Evolutionary conservation across 306 rosid genomes (phyloP).

Genomic region (Notholithocarpus densiflorus): DNA sequence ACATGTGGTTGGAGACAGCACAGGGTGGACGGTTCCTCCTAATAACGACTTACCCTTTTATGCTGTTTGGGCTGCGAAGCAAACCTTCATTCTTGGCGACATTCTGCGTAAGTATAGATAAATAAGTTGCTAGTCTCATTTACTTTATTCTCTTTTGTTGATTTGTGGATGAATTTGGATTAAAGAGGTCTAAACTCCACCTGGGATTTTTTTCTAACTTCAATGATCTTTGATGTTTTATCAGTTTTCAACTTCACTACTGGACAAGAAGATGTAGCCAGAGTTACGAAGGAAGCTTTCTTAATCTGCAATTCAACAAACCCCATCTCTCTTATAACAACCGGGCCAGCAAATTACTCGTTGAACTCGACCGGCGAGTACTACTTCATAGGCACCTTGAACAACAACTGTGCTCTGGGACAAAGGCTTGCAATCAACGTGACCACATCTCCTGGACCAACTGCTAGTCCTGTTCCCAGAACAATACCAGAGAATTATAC

Average conservation of each 20-base stretch:
- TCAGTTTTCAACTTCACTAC: constrained; percentile 56
- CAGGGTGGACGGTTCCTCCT: constrained; percentile 49
- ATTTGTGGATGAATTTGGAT: background rate
- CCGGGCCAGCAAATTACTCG: constrained; percentile 48
- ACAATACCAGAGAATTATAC: constrained; percentile 27
- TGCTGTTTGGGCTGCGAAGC: constrained; percentile 27
- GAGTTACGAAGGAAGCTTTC: constrained; percentile 49
- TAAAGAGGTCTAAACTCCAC: no score
- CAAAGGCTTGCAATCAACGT: constrained; percentile 46
- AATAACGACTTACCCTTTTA: constrained; percentile 24
- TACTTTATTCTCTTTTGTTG: background rate
- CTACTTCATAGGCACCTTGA: constrained; percentile 53
- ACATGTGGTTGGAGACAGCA: constrained; percentile 31
- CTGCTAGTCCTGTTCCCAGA: constrained; percentile 30
- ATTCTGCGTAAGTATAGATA: constrained; percentile 24
- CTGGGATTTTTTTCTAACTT: background rate
- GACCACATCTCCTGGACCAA: constrained; percentile 24
- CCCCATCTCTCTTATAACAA: constrained; percentile 33
- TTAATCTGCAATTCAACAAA: constrained; percentile 38
- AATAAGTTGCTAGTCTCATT: no score
- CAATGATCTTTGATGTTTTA: background rate
- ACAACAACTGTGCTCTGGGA: constrained; percentile 33
- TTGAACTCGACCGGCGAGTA: constrained; percentile 35
- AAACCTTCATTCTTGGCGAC: constrained; percentile 36
- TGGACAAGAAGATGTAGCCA: constrained; percentile 51